Evolutionary conservation across 1,284 basidiomycete species (phyloP), one percentile per base, ranked within the genome.

Genomic region (Malassezia sympodialis): DNA sequence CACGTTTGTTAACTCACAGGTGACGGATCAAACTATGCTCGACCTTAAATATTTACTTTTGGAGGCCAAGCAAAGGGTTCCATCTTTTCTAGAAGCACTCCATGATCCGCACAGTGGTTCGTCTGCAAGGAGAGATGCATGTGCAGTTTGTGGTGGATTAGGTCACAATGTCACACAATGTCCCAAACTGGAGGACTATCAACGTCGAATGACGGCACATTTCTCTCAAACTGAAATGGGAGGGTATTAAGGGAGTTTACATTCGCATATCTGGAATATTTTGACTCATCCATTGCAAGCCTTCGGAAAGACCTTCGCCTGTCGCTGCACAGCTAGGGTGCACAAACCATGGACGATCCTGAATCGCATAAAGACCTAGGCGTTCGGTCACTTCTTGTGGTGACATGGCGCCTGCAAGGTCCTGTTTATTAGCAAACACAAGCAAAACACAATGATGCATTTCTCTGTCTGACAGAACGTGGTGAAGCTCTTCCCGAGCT

Each of bases 391-490:
- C 90, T 76, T 98, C 93, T 11, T 93, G 90, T 27, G 93, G 94
- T 28, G 90, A 90, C 91, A 99, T 96, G 32, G 93, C 93, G 73
- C 89, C 90, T 14, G 90, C 90, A 62, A 99, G 78, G 82, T 99
- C 94, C 78, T 99, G 94, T 79, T 99, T 99, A 79, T 99, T 99
- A 21, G 94, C 93, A 79, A 99, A 98, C 31, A 99, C 93, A 60
- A 98, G 84, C 72, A 98, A 76, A 56, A 96, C 76, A 73, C 91
- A 96, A 66, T 96, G 90, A 77, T 88, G 88, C 93, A 99, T 96
- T 77, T 99, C 94, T 61, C 93, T 80, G 77, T 98, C 93, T 61
- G 87, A 87, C 74, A 99, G 80, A 78, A 99, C 98, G 53, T 91
- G 83, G 75, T 98, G 93, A 46, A 99, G 79, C 77, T 98, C 93